A percentile compares a stretch with the other conserved stretches of the same genome.
These are phyloP conservation scores for Gonapodya sp. DNA, from an alignment of 192 early-diverging fungal species.

Conservation along the genomic window DNA sequence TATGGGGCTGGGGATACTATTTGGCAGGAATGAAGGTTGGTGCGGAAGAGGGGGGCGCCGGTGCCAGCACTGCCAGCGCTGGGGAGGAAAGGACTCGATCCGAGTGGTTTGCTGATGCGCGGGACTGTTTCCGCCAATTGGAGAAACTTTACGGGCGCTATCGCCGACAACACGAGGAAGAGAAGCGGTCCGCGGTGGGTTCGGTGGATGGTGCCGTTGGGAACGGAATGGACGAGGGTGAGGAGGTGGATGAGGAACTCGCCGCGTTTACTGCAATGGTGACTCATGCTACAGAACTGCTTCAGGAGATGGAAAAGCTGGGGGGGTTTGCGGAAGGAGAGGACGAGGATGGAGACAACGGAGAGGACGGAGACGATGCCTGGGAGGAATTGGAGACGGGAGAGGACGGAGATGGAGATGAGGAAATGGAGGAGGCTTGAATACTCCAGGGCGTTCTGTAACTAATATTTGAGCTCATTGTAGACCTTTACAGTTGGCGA, in stretches of 20 bases:
- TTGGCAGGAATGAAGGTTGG: conserved; percentile 46
- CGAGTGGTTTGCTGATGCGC: background rate
- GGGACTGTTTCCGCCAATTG: background rate
- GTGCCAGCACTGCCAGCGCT: background rate
- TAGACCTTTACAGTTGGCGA: no score
- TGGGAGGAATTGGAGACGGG: background rate
- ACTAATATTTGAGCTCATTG: no score
- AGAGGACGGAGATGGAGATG: background rate
- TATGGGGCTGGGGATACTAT: conserved; percentile 90
- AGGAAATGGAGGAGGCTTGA: background rate
- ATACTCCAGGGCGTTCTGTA: no score
- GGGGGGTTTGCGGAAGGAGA: conserved; percentile 29
- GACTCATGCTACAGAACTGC: conserved; percentile 1
- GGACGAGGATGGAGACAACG: conserved; percentile 14
- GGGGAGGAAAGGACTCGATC: background rate
- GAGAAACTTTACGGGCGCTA: background rate
- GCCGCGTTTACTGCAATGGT: background rate
- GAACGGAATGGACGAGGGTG: background rate
- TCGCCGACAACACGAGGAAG: background rate
- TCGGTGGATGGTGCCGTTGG: background rate
- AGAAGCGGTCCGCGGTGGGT: background rate
- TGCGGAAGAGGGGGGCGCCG: conserved; percentile 21
- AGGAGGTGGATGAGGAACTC: background rate
- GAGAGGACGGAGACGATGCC: background rate
- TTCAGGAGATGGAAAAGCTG: conserved; percentile 30